Percentiles rank a stretch among this genome's conserved stretches.
Evolutionary conservation across 176 grass and related monocot genomes (phyloP).

Genomic region (Ampelocalamus luodianensis): DNA sequence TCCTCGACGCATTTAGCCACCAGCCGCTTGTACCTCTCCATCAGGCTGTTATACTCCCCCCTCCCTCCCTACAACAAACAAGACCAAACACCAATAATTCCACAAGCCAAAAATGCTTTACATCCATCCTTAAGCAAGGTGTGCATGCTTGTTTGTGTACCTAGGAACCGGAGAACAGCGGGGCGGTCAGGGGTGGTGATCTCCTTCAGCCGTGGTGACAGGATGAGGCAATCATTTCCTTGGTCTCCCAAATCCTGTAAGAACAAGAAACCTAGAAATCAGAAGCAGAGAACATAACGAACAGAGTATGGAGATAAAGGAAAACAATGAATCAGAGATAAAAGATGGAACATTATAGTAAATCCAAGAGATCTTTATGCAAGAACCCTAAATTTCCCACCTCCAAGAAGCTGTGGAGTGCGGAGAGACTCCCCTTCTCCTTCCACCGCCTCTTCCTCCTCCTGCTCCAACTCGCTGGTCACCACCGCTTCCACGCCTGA

Average conservation of each 20-base stretch:
- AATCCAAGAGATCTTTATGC: background rate
- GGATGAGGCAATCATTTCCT: slow-evolving; percentile 42
- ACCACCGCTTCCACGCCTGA: slow-evolving; percentile 28
- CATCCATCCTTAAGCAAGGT: slow-evolving; percentile 10
- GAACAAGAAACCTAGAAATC: slow-evolving; percentile 23
- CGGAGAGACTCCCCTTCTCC: slow-evolving; percentile 31
- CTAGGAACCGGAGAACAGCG: slow-evolving; percentile 60
- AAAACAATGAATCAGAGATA: background rate
- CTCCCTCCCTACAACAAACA: slow-evolving; percentile 55
- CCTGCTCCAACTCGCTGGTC: background rate
- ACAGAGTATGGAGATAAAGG: no score
- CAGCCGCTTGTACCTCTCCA: slow-evolving; percentile 50
- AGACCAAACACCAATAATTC: background rate
- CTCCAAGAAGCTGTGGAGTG: slow-evolving; percentile 42
- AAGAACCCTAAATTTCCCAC: background rate
- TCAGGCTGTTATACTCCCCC: slow-evolving; percentile 67
- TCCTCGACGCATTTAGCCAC: slow-evolving; percentile 63
- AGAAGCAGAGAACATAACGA: background rate
- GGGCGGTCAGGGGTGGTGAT: slow-evolving; percentile 56
- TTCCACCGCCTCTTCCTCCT: background rate
- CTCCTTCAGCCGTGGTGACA: slow-evolving; percentile 59
- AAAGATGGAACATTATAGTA: background rate
- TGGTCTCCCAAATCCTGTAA: slow-evolving; percentile 45
- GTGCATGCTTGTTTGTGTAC: slow-evolving; percentile 41
- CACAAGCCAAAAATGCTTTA: slow-evolving; percentile 4